phyloP scores from a whole-genome alignment of 345 rosid genomes.

The Salix brachista region DNA sequence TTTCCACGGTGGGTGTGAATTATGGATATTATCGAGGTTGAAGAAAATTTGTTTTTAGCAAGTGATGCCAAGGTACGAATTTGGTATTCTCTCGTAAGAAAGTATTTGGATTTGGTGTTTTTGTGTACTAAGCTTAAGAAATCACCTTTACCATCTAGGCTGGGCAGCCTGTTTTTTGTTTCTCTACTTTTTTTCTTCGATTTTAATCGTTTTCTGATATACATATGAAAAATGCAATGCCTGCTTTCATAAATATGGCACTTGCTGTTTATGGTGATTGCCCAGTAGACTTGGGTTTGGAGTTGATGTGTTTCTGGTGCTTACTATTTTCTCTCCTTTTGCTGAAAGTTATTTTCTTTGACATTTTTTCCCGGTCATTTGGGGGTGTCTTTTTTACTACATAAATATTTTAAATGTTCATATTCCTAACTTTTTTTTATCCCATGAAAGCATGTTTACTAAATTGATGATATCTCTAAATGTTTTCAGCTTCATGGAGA shows the following conservation, averaged over 20 bases:
- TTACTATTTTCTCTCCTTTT: background rate
- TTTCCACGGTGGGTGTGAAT: slow-evolving; percentile 33
- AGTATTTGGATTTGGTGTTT: background rate
- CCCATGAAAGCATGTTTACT: background rate
- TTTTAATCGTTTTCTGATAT: background rate
- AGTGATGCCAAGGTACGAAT: slow-evolving; percentile 90
- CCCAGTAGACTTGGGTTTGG: background rate
- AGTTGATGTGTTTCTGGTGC: background rate
- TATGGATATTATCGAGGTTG: slow-evolving; percentile 85
- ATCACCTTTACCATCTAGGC: background rate
- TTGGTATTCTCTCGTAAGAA: background rate
- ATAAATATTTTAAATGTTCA: background rate
- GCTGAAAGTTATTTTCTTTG: background rate
- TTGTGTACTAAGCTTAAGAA: background rate
- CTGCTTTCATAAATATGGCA: background rate
- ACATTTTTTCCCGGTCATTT: background rate
- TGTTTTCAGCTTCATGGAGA: slow-evolving; percentile 79
- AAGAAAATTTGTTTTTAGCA: slow-evolving; percentile 84
- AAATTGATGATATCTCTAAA: slow-evolving; percentile 2
- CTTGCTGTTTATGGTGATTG: background rate
- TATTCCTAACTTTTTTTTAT: background rate
- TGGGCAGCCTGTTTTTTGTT: background rate
- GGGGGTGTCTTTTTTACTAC: background rate
- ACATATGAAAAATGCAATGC: background rate
- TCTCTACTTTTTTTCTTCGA: background rate